These are phyloP conservation scores for Blastocystis sp. DNA, from an alignment of 352 stramenopile genomes.

Conservation along the genomic window DNA sequence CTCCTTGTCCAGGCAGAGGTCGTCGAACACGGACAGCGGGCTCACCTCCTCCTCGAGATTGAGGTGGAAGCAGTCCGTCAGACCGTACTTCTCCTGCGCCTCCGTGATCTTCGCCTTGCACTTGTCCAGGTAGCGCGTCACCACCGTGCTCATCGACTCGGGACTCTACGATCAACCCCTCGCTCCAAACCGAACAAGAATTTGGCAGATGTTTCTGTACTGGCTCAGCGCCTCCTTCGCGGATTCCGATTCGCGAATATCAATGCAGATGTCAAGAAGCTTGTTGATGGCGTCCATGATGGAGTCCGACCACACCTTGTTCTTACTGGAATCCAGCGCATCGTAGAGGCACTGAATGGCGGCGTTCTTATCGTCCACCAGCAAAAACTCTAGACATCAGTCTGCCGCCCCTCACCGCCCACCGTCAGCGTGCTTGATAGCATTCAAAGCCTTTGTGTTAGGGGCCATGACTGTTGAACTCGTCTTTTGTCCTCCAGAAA, in stretches of 20 bases:
- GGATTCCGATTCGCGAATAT: constrained; percentile 31
- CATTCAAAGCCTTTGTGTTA: too few species aligned
- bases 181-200: constrained; percentile 2
- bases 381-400: constrained; percentile 40
- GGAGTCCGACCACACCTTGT: constrained; percentile 37
- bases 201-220: constrained; percentile 64
- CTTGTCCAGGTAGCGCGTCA: constrained; percentile 16
- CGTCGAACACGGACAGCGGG: background rate
- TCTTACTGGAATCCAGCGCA: constrained; percentile 24
- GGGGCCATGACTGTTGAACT: too few species aligned
- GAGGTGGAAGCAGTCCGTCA: background rate
- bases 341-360: constrained; percentile 63
- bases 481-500: too few species aligned
- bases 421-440: too few species aligned
- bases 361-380: constrained; percentile 13
- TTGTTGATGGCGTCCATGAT: constrained; percentile 27
- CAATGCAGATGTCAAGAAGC: constrained; percentile 59
- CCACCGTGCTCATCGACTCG: constrained; percentile 47
- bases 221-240: constrained; percentile 51
- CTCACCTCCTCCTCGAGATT: constrained; percentile 9
- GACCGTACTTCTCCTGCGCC: background rate
- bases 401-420: too few species aligned
- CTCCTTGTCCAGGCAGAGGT: background rate
- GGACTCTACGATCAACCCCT: background rate
- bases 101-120: constrained; percentile 3